Conservation (phyloP, 805 yeast species). For the Sugiyamaella valdiviana region DNA sequence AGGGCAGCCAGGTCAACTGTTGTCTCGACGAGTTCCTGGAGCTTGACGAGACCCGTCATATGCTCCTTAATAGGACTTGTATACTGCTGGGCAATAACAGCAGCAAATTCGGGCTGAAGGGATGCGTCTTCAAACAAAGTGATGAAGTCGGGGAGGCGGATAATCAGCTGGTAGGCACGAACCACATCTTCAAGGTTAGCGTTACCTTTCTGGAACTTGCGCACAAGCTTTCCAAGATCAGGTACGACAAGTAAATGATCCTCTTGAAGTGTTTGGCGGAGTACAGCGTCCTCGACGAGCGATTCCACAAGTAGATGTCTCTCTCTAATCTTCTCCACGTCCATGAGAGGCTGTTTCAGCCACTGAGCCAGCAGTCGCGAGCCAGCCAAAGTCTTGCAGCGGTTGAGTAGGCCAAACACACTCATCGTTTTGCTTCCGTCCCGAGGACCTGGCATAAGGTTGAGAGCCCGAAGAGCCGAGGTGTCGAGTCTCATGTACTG, state of each 20-base stretch:
- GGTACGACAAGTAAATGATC: slow-evolving; percentile 70
- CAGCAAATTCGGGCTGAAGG: slow-evolving; percentile 32
- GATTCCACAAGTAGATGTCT: slow-evolving; percentile 74
- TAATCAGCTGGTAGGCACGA: slow-evolving; percentile 73
- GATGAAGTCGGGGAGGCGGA: slow-evolving; percentile 62
- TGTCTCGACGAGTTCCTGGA: slow-evolving; percentile 83
- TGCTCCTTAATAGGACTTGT: slow-evolving; percentile 47
- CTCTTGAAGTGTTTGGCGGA: slow-evolving; percentile 58
- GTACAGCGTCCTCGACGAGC: slow-evolving; percentile 62
- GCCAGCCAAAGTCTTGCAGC: slow-evolving; percentile 88
- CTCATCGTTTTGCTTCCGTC: slow-evolving; percentile 51
- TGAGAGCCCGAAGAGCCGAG: slow-evolving; percentile 81
- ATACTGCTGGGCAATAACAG: slow-evolving; percentile 46
- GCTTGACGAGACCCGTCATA: slow-evolving; percentile 50
- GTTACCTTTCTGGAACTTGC: slow-evolving; percentile 49
- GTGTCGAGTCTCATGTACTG: slow-evolving; percentile 87
- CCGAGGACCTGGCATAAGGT: slow-evolving; percentile 62
- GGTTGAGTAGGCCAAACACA: slow-evolving; percentile 75
- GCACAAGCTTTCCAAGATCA: slow-evolving; percentile 69
- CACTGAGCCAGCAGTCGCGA: slow-evolving; percentile 82
- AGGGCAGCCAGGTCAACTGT: slow-evolving; percentile 83
- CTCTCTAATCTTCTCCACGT: slow-evolving; percentile 48
- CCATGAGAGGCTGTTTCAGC: slow-evolving; percentile 91
- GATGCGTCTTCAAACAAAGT: slow-evolving; percentile 44
- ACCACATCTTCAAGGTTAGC: slow-evolving; percentile 85